phyloP scores from a whole-genome alignment of 2,329 filamentous ascomycete genomes.

The Chaetomium sp. region DNA sequence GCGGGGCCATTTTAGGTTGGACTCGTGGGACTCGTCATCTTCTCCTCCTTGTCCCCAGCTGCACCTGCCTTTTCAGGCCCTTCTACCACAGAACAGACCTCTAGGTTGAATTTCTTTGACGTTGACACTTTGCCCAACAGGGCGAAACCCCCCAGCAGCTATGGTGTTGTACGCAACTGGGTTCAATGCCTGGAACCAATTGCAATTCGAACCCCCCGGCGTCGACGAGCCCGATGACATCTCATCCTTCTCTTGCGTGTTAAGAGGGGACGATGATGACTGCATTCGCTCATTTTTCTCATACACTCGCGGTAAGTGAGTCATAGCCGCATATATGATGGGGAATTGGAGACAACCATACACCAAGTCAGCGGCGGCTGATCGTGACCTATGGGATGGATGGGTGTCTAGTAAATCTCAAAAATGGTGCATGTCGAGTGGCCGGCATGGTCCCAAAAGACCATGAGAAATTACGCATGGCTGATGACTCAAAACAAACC shows the following conservation, averaged over 20 bases:
- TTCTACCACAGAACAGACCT: neutral
- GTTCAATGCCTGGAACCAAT: constrained; percentile 62
- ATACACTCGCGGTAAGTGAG: constrained; percentile 51
- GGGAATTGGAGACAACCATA: neutral
- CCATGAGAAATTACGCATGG: constrained; percentile 22
- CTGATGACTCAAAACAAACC: neutral
- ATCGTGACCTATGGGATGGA: constrained; percentile 15
- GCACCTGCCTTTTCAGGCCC: constrained; percentile 17
- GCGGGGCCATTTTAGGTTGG: constrained; percentile 4
- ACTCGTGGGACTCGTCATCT: constrained; percentile 18
- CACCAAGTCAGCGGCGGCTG: neutral
- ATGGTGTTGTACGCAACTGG: constrained; percentile 59
- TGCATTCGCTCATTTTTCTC: constrained; percentile 43
- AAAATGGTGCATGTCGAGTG: constrained; percentile 17
- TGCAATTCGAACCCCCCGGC: constrained; percentile 42
- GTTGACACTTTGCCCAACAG: neutral
- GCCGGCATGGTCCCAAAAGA: constrained; percentile 31
- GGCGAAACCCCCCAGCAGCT: neutral
- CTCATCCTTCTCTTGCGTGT: constrained; percentile 46
- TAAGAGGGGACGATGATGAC: constrained; percentile 43
- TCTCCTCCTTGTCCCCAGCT: neutral
- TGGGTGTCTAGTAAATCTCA: constrained; percentile 13
- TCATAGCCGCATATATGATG: neutral
- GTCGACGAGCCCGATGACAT: constrained; percentile 49
- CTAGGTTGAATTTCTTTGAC: neutral